Evolutionary conservation across 2,329 filamentous ascomycete genomes (phyloP).

Genomic region (Atkinsonella texensis): DNA sequence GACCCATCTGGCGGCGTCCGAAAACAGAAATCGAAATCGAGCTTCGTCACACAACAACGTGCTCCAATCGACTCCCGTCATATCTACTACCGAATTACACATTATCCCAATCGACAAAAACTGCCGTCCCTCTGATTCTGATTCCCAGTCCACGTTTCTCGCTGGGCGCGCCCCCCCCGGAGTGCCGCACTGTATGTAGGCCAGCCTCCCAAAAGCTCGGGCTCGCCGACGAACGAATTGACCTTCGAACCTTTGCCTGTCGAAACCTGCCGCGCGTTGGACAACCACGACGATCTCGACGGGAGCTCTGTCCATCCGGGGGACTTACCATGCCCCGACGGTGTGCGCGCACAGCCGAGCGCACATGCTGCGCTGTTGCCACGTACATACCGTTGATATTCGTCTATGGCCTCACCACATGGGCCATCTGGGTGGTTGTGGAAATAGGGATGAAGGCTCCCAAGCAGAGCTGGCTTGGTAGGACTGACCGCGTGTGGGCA

Average conservation of each 20-base stretch:
- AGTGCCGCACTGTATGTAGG: not conserved
- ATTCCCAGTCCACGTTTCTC: not conserved
- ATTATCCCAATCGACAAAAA: too few species aligned
- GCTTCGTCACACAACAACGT: not conserved
- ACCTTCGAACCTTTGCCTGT: not conserved
- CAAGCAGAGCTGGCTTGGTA: conserved; percentile 46
- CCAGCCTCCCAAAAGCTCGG: not conserved
- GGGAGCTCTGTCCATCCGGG: conserved; percentile 7
- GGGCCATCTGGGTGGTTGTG: conserved; percentile 82
- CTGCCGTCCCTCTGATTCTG: too few species aligned
- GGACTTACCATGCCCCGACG: conserved; percentile 37
- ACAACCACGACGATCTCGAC: conserved; percentile 8
- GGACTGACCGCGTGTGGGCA: not conserved
- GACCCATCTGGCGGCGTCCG: not conserved
- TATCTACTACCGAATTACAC: not conserved
- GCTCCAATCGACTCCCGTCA: not conserved
- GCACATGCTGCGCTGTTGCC: conserved; percentile 66
- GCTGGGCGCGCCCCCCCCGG: not conserved
- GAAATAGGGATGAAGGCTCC: conserved; percentile 52
- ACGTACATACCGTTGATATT: conserved; percentile 82
- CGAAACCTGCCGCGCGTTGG: conserved; percentile 8
- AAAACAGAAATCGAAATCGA: not conserved
- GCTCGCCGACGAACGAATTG: not conserved
- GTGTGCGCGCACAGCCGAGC: conserved; percentile 62
- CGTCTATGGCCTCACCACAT: conserved; percentile 81